Evolutionary conservation across 768 basidiomycete genomes (phyloP), one percentile per base, ranked within the genome.

Genomic region (Favolaschia claudopus): DNA sequence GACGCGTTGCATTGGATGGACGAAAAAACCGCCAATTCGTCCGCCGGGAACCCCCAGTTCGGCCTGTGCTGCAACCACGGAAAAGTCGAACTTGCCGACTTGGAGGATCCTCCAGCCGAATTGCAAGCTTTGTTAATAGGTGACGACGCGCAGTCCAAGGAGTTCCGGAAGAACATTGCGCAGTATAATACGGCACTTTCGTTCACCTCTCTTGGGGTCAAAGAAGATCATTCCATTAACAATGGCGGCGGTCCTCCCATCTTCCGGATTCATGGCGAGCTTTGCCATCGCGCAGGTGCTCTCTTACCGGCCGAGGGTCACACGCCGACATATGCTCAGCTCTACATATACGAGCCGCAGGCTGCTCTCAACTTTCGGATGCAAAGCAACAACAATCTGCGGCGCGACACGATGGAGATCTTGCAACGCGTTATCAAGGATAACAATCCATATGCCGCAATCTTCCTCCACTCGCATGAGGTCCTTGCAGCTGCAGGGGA

Each of bases 111-210:
- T 40, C 39, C 39, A 15, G 39, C 33, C 10, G 49, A 37, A 17
- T 39, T 64, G 25, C 19, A 17, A 2, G 33, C 38, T 15, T 54
- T 62, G 4, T 61, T 67, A 5, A 63, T 60, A 27, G 36, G 44
- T 1, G 32, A 58, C 22, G 58, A 62, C 47, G 20, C 13, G 4
- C 25, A 47, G 3, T 45, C 68, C 3, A 49, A 44, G 7, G 52
- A 72, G 20, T 78, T 79, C 55, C 60, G 69, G 0, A 48, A 69
- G 10, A 58, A 79, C 27, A 77, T 79, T 10, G 70, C 73, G 19
- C 69, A 70, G 51, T 79, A 79, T 55, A 80, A 81, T 59, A 51
- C 63, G 28, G 73, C 79, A 2, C 66, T 81, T 44, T 72, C 77
- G 5, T 81, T 79, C 58, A 78, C 77, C 0, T 80, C 79, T 3